Base-by-base conservation (phyloP, 129 eudicot species). In the Flaveria ramosissima region DNA sequence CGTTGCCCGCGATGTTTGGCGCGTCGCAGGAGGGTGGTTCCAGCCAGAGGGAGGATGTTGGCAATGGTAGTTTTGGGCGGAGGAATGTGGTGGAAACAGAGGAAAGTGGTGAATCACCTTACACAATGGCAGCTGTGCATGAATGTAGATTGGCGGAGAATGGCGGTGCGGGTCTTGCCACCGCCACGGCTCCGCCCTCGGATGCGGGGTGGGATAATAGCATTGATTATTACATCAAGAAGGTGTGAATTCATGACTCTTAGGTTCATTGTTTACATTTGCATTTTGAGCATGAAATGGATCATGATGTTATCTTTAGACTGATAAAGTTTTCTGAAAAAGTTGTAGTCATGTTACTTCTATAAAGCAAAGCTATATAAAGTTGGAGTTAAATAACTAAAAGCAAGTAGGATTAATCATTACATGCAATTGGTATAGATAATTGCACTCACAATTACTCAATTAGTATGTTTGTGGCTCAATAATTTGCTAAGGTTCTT, bases 151-250 rank as follows among this genome's bases (percentile, higher is more conserved):
- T 76, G 80, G 82, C 82, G 70, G 80, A 71, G 42, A 81, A 81
- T 19, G 84, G 74, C 12, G 72, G 80, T 16, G 84, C 80, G 23
- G 71, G 65, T 53, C 63, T 82, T 39, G 85, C 84, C n/a, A 56
- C 89, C 11, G 30, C 82, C 15, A 11, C 82, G 0, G 20, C 69
- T 9, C 73, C 79, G 3, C 59, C 68, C 62, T 26, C 57, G 68
- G 88, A 68, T 52, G 63, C 84, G 0, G 92, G 86, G 47, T 85
- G 90, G 88, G 88, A 91, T 76, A 92, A 77, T 45, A 86, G 89
- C 68, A 51, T 94, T 26, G 96, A 81, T 17, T 91, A 91, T 87
- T 89, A 87, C 78, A 81, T 85, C 39, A 86, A 87, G 36, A 89
- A 89, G 97, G 98, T 94, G 77, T 20, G 6, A 45, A 24, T 65